phyloP scores from a whole-genome alignment of 208 protist species.

The Trypanosoma grayi region DNA sequence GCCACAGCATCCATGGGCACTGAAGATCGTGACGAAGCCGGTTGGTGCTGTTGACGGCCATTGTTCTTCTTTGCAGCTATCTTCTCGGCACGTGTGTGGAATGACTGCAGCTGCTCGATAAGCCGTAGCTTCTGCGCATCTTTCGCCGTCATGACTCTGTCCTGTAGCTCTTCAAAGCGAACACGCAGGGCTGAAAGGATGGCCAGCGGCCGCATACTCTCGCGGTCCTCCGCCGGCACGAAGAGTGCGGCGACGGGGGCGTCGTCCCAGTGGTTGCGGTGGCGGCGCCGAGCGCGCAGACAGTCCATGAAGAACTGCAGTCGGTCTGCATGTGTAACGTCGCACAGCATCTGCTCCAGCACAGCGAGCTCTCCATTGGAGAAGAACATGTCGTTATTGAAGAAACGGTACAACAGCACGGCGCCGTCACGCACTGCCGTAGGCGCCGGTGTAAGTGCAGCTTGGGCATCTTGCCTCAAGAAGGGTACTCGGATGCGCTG shows the following conservation, averaged over 20 bases:
- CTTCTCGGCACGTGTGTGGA: slow-evolving; percentile 27
- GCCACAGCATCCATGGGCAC: slow-evolving; percentile 20
- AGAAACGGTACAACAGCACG: slow-evolving; percentile 65
- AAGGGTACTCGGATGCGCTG: too few species aligned
- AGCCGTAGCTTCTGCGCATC: slow-evolving; percentile 20
- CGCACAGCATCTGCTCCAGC: slow-evolving; percentile 47
- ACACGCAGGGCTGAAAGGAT: slow-evolving; percentile 30
- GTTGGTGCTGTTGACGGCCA: too few species aligned
- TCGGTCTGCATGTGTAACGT: slow-evolving; percentile 35
- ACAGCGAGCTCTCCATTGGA: slow-evolving; percentile 47
- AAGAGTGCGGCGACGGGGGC: slow-evolving; percentile 74
- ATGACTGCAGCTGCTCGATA: slow-evolving; percentile 30
- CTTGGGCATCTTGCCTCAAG: too few species aligned
- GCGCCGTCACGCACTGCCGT: slow-evolving; percentile 23
- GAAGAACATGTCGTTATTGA: slow-evolving; percentile 90
- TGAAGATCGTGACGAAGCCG: neutral
- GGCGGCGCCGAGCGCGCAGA: slow-evolving; percentile 61
- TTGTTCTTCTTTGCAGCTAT: neutral
- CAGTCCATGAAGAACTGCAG: slow-evolving; percentile 70
- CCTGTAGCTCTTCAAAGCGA: slow-evolving; percentile 35
- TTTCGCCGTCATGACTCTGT: slow-evolving; percentile 9
- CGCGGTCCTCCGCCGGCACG: slow-evolving; percentile 25
- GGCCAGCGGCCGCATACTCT: slow-evolving; percentile 40
- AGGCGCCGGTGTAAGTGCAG: neutral
- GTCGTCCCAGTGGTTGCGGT: slow-evolving; percentile 76